Base-by-base conservation (phyloP, 441 rosid genomes). In the Arabidopsis hybrid region DNA sequence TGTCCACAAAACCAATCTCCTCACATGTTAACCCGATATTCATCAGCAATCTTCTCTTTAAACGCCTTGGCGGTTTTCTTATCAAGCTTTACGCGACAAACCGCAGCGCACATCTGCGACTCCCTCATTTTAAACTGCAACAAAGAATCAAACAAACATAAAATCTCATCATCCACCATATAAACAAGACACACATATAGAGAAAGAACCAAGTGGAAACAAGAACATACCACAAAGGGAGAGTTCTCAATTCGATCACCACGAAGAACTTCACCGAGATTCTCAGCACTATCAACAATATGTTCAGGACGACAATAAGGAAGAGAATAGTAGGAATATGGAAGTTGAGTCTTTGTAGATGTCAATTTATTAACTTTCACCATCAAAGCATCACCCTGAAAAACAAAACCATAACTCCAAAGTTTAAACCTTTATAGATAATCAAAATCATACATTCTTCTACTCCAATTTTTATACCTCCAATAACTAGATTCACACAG, bases 181-280 rank as follows among this genome's bases (percentile, higher is more conserved):
- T 8, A 34, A 14, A 67, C 31, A 59, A 59, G 35, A 79, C 52
- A 64, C 71, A 47, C 52, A 64, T 67, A 47, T 36, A 47, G 10
- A 63, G 8, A 18, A 75, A 60, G 9, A n/a, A 71, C 0, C 1
- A 8, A 40, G 21, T 9, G 31, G 2, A 17, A 42, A 10, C 16
- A 35, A 67, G 4, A 69, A 78, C 82, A 74, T 74, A 91, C 97
- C 83, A 85, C 89, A 78, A 85, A 91, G 43, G 94, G 97, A 74
- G 99, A 92, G 81, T 92, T 95, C 69, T 95, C 99, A 43, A 92
- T 92, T 31, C 97, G 93, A 81, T 92, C 99, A 66, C 97, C 99
- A 49, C 95, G 91, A 60, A 90, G 97, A 71, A 94, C 97, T 83
- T 91, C 99, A 38, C 99, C 97, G 3, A 92, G 97, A 85, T 94